phyloP scores from a whole-genome alignment of 345 rosid genomes.

The Capsella bursapastoris region DNA sequence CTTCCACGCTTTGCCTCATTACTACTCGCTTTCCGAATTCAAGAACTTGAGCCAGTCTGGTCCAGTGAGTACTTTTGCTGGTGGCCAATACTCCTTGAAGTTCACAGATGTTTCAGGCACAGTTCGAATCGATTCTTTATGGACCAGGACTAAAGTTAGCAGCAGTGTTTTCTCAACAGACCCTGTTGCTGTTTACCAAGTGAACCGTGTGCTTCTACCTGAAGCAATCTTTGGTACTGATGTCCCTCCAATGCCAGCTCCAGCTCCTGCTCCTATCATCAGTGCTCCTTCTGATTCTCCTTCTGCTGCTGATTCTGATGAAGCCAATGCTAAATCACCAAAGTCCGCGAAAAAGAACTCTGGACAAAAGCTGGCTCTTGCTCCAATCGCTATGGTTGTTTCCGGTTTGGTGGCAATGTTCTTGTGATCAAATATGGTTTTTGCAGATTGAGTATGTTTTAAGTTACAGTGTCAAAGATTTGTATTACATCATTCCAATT shows the following conservation, averaged over 20 bases:
- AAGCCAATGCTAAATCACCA: conserved; percentile 42
- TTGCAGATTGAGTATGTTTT: conserved; percentile 41
- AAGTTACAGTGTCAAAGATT: conserved; percentile 33
- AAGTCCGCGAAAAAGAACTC: conserved; percentile 52
- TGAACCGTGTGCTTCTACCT: conserved; percentile 76
- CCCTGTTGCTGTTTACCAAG: conserved; percentile 87
- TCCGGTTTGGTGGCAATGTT: conserved; percentile 55
- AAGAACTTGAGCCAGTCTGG: conserved; percentile 70
- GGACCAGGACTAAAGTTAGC: conserved; percentile 78
- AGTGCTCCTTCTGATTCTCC: conserved; percentile 77
- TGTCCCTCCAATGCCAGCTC: conserved; percentile 87
- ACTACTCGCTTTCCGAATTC: conserved; percentile 76
- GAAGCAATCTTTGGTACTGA: conserved; percentile 89
- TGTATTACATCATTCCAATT: conserved; percentile 33
- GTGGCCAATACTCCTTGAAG: conserved; percentile 65
- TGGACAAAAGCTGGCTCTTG: conserved; percentile 46
- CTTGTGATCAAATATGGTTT: conserved; percentile 43
- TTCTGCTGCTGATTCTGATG: conserved; percentile 45
- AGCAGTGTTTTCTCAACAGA: conserved; percentile 79
- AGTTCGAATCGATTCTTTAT: conserved; percentile 64
- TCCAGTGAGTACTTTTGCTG: conserved; percentile 74
- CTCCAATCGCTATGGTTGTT: conserved; percentile 52
- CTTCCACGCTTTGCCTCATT: conserved; percentile 81
- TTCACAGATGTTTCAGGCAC: conserved; percentile 76
- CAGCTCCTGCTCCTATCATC: conserved; percentile 78